A percentile compares a stretch with the other conserved stretches of the same genome.
These are phyloP conservation scores for Monilinia laxa DNA, from an alignment of 2,329 filamentous ascomycete species.

Conservation along the genomic window DNA sequence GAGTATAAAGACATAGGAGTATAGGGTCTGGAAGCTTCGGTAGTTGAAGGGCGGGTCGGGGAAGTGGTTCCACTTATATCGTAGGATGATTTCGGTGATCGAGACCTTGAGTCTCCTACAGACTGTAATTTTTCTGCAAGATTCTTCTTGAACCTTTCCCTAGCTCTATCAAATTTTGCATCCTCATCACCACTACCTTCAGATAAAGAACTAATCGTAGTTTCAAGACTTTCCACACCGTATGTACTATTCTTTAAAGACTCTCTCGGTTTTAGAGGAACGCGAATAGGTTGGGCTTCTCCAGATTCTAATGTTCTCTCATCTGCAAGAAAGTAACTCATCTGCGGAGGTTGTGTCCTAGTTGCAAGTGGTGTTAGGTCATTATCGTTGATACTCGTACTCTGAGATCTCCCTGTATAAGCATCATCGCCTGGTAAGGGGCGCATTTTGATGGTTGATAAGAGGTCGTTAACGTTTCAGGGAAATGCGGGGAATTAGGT, in stretches of 20 bases:
- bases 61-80: slow-evolving; percentile 41
- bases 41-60: slow-evolving; percentile 39
- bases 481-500: slow-evolving; percentile 1
- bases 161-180: slow-evolving; percentile 31
- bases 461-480: not conserved
- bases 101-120: slow-evolving; percentile 35
- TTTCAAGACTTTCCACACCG: slow-evolving; percentile 41
- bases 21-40: slow-evolving; percentile 46
- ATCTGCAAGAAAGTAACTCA: slow-evolving; percentile 54
- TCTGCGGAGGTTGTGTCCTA: slow-evolving; percentile 44
- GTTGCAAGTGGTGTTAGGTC: slow-evolving; percentile 41
- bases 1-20: slow-evolving; percentile 48
- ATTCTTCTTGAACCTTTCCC: slow-evolving; percentile 38
- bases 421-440: slow-evolving; percentile 49
- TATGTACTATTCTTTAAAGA: slow-evolving; percentile 40
- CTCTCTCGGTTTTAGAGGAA: slow-evolving; percentile 40
- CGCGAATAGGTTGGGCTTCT: slow-evolving; percentile 39
- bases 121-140: slow-evolving; percentile 28
- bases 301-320: slow-evolving; percentile 50
- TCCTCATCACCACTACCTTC: slow-evolving; percentile 37
- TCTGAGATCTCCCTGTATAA: slow-evolving; percentile 43
- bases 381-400: slow-evolving; percentile 43
- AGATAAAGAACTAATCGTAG: slow-evolving; percentile 38
- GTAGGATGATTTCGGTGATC: slow-evolving; percentile 39
- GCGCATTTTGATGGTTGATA: slow-evolving; percentile 43